These are phyloP conservation scores for Quercus tomentella DNA, from an alignment of 331 rosid genomes.

Conservation along the genomic window DNA sequence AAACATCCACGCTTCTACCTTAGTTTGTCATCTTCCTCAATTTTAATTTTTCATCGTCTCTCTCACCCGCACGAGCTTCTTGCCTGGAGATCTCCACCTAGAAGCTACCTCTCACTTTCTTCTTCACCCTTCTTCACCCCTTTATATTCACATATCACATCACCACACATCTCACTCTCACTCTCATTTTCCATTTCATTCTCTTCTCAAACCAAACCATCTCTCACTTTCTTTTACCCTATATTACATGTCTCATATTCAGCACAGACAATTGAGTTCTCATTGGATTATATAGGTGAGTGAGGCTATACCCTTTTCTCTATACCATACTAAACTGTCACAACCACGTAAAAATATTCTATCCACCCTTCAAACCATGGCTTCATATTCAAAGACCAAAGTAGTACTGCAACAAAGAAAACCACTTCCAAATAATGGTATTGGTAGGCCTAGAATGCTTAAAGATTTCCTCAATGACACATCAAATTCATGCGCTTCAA, in stretches of 20 bases:
- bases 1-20: conserved; percentile 52
- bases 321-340: neutral
- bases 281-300: too few species aligned
- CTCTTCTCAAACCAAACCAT: neutral
- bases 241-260: too few species aligned
- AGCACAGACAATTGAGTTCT: too few species aligned
- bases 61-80: neutral
- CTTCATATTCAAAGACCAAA: conserved; percentile 21
- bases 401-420: conserved; percentile 16
- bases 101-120: conserved; percentile 65
- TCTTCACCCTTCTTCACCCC: conserved; percentile 19
- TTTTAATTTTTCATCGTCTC: neutral
- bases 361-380: neutral
- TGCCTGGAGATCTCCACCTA: conserved; percentile 52
- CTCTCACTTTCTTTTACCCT: neutral
- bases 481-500: conserved; percentile 44
- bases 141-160: conserved; percentile 25
- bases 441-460: conserved; percentile 49
- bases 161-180: conserved; percentile 2
- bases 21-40: conserved; percentile 36
- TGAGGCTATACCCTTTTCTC: too few species aligned
- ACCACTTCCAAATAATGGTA: conserved; percentile 31
- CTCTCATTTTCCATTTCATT: neutral
- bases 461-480: conserved; percentile 69
- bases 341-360: too few species aligned